phyloP scores from a whole-genome alignment of 805 yeast species.

The Hanseniaspora lachancei region DNA sequence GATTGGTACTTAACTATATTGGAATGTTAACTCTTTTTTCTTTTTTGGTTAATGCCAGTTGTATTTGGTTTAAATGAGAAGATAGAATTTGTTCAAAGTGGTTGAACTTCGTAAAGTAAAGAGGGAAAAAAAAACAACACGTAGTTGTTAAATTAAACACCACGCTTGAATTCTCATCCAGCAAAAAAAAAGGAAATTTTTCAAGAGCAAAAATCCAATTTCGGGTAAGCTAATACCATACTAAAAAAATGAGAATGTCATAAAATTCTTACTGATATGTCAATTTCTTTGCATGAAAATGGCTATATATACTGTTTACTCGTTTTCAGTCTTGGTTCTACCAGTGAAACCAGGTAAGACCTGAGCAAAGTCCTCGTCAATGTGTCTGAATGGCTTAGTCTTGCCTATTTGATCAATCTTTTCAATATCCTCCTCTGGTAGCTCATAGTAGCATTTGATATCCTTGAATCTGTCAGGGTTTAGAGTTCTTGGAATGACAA shows the following conservation, averaged over 20 bases:
- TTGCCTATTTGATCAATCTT: conserved; percentile 26
- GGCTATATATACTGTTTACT: background rate
- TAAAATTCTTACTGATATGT: too few relatives aligned
- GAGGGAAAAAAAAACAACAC: background rate
- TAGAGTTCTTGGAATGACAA: conserved; percentile 56
- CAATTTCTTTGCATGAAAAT: background rate
- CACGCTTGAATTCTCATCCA: background rate
- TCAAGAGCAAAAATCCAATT: background rate
- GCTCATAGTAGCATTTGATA: conserved; percentile 27
- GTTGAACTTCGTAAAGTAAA: background rate
- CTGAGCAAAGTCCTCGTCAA: conserved; percentile 22
- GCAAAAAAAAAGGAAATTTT: background rate
- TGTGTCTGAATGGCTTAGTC: conserved; percentile 24
- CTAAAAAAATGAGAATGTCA: too few relatives aligned
- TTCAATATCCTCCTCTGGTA: conserved; percentile 33
- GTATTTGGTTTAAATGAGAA: background rate
- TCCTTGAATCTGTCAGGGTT: conserved; percentile 49
- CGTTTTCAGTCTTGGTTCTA: conserved; percentile 2
- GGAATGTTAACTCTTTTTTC: too few relatives aligned
- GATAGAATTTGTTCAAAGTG: background rate
- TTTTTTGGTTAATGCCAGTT: background rate
- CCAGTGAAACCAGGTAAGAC: conserved; percentile 25
- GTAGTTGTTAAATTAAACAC: background rate
- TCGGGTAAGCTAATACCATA: background rate
- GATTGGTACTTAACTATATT: too few relatives aligned